Percentiles rank a stretch among this genome's conserved stretches.
Conservation (phyloP, 805 yeast species). For the Kluyveromyces aestuarii region DNA sequence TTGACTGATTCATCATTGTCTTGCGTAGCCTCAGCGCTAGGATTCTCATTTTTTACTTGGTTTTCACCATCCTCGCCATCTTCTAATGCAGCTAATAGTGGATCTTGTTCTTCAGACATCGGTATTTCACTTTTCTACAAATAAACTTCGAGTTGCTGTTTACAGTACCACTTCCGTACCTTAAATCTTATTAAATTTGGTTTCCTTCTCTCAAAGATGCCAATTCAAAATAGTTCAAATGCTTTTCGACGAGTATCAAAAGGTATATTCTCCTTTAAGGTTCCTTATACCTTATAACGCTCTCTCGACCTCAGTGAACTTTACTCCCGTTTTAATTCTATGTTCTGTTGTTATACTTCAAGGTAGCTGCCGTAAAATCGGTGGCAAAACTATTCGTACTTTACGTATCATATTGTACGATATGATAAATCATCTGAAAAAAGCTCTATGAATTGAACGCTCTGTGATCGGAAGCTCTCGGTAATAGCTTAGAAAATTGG, state of each 20-base stretch:
- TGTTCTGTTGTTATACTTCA: not conserved
- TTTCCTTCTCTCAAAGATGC: not conserved
- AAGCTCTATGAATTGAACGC: not conserved
- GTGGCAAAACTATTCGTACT: not conserved
- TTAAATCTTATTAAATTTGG: not conserved
- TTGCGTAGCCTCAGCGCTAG: slow-evolving; percentile 1
- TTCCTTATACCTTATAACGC: not conserved
- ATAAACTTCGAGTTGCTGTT: not conserved
- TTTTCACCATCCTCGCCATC: slow-evolving; percentile 7
- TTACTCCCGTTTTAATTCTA: not conserved
- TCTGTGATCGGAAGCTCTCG: not conserved
- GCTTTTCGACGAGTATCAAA: not conserved
- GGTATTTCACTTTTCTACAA: not conserved
- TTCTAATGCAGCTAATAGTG: slow-evolving; percentile 59
- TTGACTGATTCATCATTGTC: slow-evolving; percentile 25
- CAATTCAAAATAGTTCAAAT: not conserved
- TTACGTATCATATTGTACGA: not conserved
- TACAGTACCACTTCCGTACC: not conserved
- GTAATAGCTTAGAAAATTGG: not conserved
- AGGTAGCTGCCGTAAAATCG: not conserved
- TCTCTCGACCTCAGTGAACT: not conserved
- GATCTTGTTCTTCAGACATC: slow-evolving; percentile 63
- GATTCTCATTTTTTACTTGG: slow-evolving; percentile 1
- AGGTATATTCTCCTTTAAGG: not conserved
- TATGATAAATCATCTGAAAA: not conserved